Conservation (phyloP, 148 eudicot species). For the Rhododendron kiyosumense region DNA sequence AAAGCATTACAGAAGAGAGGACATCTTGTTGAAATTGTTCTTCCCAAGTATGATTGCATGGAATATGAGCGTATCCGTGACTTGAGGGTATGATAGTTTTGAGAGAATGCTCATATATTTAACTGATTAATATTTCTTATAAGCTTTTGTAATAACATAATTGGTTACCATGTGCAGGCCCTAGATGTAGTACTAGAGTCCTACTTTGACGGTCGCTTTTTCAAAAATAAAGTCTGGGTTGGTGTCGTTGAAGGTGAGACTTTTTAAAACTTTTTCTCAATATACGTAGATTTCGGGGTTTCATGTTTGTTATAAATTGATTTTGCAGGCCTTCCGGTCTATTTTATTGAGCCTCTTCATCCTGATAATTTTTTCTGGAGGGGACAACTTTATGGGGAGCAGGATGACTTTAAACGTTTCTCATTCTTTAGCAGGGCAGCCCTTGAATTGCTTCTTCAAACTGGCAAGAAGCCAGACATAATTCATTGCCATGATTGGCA, state of each 20-base stretch:
- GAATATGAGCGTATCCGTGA: conserved; percentile 59
- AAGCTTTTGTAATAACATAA: conserved; percentile 4
- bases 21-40: conserved; percentile 78
- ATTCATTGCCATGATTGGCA: conserved; percentile 99
- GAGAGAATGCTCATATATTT: neutral
- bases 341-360: conserved; percentile 90
- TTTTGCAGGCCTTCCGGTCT: conserved; percentile 89
- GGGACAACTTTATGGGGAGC: conserved; percentile 87
- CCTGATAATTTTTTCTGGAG: conserved; percentile 92
- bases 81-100: conserved; percentile 56
- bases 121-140: conserved; percentile 1
- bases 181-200: conserved; percentile 78
- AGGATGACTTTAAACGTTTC: conserved; percentile 90
- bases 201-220: conserved; percentile 78
- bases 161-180: conserved; percentile 40
- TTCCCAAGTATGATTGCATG: conserved; percentile 97
- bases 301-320: conserved; percentile 10
- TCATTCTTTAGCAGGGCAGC: conserved; percentile 96
- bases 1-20: conserved; percentile 94
- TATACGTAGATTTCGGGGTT: neutral
- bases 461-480: conserved; percentile 93
- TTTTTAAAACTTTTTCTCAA: neutral
- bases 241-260: conserved; percentile 88
- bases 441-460: conserved; percentile 77
- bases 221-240: conserved; percentile 79